Conservation (phyloP, 106 monocot species). For the Narthecium ossifragum region DNA sequence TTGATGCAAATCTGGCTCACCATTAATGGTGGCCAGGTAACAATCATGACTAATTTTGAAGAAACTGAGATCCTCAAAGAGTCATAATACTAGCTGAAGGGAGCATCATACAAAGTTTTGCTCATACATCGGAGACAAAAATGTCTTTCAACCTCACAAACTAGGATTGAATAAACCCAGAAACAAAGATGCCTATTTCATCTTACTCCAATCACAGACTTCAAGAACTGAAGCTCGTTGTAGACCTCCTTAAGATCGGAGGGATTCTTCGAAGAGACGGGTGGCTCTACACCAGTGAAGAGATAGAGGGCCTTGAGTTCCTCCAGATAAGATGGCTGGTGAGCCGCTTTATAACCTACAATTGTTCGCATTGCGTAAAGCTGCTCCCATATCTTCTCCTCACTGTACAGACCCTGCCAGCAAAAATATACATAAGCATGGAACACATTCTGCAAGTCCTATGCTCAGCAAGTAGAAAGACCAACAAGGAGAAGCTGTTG, state of each 20-base stretch:
- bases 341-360: background rate
- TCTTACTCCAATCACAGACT: constrained; percentile 10
- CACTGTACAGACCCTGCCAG: background rate
- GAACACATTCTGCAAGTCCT: background rate
- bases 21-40: background rate
- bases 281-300: constrained; percentile 6
- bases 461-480: background rate
- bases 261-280: background rate
- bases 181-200: background rate
- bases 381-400: constrained; percentile 11
- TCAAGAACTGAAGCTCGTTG: constrained; percentile 3
- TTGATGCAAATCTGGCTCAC: no score
- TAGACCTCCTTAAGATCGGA: background rate
- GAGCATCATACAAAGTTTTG: no score
- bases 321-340: background rate
- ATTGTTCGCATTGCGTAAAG: constrained; percentile 5
- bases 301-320: background rate
- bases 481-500: background rate
- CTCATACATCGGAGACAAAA: background rate
- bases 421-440: background rate
- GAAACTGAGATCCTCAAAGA: no score
- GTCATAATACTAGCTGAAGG: no score
- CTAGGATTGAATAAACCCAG: background rate
- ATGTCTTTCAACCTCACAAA: background rate
- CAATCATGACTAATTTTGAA: no score